Conservation (phyloP, 2,329 filamentous ascomycete species). For the Diaporthe amygdali region DNA sequence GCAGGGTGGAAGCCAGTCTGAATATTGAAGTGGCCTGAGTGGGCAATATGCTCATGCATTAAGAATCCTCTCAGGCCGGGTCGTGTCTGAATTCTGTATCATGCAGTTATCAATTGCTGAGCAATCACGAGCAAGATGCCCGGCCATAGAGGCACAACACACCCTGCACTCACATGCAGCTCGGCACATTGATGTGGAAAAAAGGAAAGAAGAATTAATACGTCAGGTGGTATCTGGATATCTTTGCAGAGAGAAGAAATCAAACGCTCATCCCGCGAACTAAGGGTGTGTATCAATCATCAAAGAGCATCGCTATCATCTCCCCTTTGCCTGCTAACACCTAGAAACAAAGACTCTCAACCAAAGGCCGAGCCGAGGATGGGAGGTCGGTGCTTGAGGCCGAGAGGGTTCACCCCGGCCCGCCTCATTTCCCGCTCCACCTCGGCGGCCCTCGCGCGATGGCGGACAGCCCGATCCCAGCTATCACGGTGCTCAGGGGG, state of each 20-base stretch:
- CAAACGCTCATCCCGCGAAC: conserved; percentile 7
- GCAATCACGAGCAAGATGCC: neutral
- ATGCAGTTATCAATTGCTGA: neutral
- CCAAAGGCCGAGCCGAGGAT: neutral
- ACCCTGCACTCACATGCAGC: neutral
- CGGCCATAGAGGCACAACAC: neutral
- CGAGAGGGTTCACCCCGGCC: neutral
- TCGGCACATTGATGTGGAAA: neutral
- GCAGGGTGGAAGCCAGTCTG: no score
- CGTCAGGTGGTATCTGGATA: conserved; percentile 22
- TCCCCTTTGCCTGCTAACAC: neutral
- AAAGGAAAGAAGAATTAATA: neutral
- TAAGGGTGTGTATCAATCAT: conserved; percentile 5
- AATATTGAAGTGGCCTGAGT: neutral
- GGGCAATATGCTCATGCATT: no score
- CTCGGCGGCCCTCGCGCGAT: neutral
- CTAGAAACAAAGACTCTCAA: neutral
- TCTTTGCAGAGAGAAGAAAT: conserved; percentile 20
- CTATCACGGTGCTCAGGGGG: neutral
- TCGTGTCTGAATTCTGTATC: no score
- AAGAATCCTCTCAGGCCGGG: no score
- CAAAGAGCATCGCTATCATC: neutral
- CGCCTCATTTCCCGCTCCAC: neutral
- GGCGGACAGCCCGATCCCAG: neutral
- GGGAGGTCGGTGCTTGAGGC: neutral